Base-by-base conservation (phyloP, 1,284 basidiomycete genomes). In the Austroboletus niveus region DNA sequence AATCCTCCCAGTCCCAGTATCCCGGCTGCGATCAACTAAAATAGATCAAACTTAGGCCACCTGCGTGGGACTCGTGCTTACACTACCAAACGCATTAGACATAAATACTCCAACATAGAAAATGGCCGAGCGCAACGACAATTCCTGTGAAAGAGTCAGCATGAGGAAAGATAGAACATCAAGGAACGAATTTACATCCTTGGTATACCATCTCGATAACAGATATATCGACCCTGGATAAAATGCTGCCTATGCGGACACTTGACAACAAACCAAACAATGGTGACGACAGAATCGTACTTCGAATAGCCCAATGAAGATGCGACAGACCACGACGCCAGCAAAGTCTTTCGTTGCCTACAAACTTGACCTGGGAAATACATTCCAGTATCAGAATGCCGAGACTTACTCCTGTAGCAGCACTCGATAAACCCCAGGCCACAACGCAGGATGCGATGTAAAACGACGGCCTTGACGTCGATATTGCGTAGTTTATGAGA, bases 21-120 rank as follows among this genome's bases (percentile, higher is more conserved):
- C 3, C 85, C 86, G 17, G 84, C 85, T 2, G 86, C 84, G 60
- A 84, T 79, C 12, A 86, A 64, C 79, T 86, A 51, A 36, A 9
- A 42, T 8, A 29, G 8, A 29, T 5, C 20, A 34, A 20, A 39
- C 15, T 34, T 3, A 2, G 31, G 17, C 55, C 55, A 44, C 61
- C 52, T 12, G n/a, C 24, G 3, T 32, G 27, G 30, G 60, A n/a
- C 22, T 29, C 4, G 15, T 29, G 60, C 81, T 63, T 50, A 85
- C 84, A 51, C 78, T 74, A 29, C 88, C 86, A 62, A 92, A 90
- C 4, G 89, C 88, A 64, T 89, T 90, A 2, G 85, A 85, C 48
- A 90, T 78, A 15, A 90, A 68, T 4, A 84, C 62, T 11, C 88
- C 87, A 22, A 76, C 76, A 63, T 82, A 89, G 1, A 92, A 74